Evolutionary conservation across 192 early-diverging fungal species (phyloP).

Genomic region (Paraglomus brasilianum): DNA sequence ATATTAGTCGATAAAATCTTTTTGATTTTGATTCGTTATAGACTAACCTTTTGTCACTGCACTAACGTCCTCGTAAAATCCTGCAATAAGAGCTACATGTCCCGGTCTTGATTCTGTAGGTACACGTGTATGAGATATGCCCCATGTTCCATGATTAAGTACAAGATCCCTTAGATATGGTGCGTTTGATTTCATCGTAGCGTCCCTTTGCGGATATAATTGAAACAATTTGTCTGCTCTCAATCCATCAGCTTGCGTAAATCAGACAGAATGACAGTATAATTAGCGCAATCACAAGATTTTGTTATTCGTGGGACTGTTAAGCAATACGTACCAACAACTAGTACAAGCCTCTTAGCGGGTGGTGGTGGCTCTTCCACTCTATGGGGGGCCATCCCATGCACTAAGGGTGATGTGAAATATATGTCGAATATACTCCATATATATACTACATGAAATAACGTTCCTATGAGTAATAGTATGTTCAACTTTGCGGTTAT

Average conservation of each 20-base stretch:
- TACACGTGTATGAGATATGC: conserved; percentile 87
- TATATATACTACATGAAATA: conserved; percentile 91
- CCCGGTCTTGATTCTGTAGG: conserved; percentile 96
- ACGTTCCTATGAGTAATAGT: conserved; percentile 76
- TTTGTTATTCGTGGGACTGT: too few species aligned
- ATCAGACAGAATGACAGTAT: neutral
- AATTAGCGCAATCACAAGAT: neutral
- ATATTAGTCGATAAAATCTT: neutral
- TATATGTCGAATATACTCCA: conserved; percentile 97
- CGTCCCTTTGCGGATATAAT: conserved; percentile 52
- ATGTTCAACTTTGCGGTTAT: too few species aligned
- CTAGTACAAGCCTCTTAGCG: conserved; percentile 82
- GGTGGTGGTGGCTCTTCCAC: conserved; percentile 65
- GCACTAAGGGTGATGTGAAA: conserved; percentile 96
- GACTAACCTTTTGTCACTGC: conserved; percentile 86
- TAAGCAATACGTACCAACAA: conserved; percentile 67
- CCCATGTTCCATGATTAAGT: conserved; percentile 68
- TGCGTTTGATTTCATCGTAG: conserved; percentile 47
- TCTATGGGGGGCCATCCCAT: conserved; percentile 88
- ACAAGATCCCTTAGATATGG: conserved; percentile 57
- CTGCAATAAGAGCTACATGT: conserved; percentile 96
- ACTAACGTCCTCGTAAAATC: conserved; percentile 98
- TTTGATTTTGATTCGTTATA: neutral
- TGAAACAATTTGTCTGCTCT: conserved; percentile 92
- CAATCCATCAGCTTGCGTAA: conserved; percentile 77